Conservation (phyloP, 371 early-diverging fungal genomes). For the Nematocida homosporus region DNA sequence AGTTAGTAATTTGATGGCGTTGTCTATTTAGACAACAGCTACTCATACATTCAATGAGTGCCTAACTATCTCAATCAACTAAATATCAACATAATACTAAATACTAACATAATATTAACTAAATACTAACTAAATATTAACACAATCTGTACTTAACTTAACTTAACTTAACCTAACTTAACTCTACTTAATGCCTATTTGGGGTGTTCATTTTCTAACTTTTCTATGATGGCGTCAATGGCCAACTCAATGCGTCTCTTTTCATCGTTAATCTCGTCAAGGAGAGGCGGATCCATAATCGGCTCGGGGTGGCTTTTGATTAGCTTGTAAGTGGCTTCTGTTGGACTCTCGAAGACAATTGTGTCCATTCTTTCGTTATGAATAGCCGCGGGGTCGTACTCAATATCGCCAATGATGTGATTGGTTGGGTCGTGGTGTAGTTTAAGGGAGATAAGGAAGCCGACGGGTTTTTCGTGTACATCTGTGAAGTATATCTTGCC, state of each 20-base stretch:
- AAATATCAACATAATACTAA: too few species aligned
- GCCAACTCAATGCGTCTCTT: conserved; percentile 31
- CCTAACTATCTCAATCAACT: too few species aligned
- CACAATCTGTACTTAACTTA: too few species aligned
- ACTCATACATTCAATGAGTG: too few species aligned
- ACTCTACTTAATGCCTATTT: conserved; percentile 3
- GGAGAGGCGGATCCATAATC: background rate
- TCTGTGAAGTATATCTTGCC: conserved; percentile 55
- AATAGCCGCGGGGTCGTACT: conserved; percentile 3
- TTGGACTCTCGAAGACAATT: conserved; percentile 53
- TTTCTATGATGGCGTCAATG: conserved; percentile 43
- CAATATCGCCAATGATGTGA: conserved; percentile 32
- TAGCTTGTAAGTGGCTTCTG: conserved; percentile 51
- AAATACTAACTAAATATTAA: too few species aligned
- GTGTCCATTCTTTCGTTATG: conserved; percentile 55
- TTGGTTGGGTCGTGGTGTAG: conserved; percentile 45
- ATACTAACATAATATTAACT: too few species aligned
- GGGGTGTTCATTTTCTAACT: background rate
- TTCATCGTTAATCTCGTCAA: conserved; percentile 14
- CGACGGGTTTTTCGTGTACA: conserved; percentile 52
- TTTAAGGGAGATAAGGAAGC: conserved; percentile 36
- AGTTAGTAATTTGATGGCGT: too few species aligned
- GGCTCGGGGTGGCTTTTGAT: conserved; percentile 18
- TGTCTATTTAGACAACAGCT: too few species aligned
- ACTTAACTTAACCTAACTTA: too few species aligned